Conservation (phyloP, 208 protist genomes). For the Trypanosoma brucei region DNA sequence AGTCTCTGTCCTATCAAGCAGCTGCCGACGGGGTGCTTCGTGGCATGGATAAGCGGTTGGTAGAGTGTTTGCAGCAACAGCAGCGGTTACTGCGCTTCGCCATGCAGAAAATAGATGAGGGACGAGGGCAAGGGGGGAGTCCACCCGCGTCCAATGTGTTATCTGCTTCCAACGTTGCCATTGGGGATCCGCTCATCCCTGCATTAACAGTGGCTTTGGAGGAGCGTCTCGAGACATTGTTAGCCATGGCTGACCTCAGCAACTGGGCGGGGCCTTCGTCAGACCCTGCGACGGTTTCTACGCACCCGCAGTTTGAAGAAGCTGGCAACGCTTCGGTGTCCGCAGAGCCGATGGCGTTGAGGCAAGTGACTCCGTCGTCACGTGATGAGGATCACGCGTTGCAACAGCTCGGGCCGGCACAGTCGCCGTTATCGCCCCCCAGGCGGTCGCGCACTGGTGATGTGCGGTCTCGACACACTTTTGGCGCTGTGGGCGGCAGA, state of each 20-base stretch:
- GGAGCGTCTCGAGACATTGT: too few species aligned
- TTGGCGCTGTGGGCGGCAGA: constrained; percentile 14
- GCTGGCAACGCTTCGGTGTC: too few species aligned
- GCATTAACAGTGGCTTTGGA: too few species aligned
- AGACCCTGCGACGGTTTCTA: too few species aligned
- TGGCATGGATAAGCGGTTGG: not conserved
- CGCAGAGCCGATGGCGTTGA: too few species aligned
- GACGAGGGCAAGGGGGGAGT: not conserved
- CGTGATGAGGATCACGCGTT: not conserved
- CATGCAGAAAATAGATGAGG: not conserved
- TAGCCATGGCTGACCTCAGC: too few species aligned
- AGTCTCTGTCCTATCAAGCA: not conserved
- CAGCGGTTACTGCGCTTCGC: not conserved
- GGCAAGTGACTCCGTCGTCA: too few species aligned
- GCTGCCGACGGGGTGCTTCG: not conserved
- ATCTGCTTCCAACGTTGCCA: not conserved
- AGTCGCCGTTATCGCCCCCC: not conserved
- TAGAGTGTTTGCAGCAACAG: not conserved
- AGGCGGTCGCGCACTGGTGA: not conserved
- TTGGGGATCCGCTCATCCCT: not conserved
- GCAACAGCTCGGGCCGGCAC: not conserved
- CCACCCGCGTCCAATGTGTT: not conserved
- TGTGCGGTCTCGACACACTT: constrained; percentile 1
- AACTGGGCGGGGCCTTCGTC: too few species aligned
- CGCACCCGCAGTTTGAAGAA: too few species aligned